Evolutionary conservation across 371 early-diverging fungal genomes (phyloP).

Genomic region (Apophysomyces sp.): DNA sequence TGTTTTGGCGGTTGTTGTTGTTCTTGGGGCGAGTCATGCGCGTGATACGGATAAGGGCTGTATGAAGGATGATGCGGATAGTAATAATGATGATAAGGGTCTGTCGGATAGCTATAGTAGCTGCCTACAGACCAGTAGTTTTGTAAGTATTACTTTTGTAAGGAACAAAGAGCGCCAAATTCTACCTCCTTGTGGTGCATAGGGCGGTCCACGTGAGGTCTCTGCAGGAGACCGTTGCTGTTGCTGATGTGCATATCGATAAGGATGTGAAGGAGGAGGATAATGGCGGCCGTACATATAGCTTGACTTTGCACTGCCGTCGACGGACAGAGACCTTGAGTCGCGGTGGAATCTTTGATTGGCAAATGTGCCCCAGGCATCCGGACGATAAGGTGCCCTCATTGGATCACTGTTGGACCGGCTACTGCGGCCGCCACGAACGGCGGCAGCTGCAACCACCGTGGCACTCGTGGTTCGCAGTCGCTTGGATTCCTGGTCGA

Average conservation of each 20-base stretch:
- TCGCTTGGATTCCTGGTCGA: slow-evolving; percentile 19
- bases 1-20: not conserved
- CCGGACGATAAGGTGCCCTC: slow-evolving; percentile 27
- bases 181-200: not conserved
- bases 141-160: not conserved
- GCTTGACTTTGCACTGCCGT: slow-evolving; percentile 4
- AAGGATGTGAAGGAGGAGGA: not conserved
- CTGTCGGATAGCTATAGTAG: not conserved
- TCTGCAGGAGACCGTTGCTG: slow-evolving; percentile 3
- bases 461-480: slow-evolving; percentile 6
- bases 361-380: slow-evolving; percentile 12
- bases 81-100: not conserved
- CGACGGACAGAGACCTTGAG: slow-evolving; percentile 22
- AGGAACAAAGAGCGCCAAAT: not conserved
- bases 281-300: not conserved
- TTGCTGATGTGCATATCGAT: slow-evolving; percentile 1
- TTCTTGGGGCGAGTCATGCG: slow-evolving; percentile 1
- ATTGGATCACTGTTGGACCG: slow-evolving; percentile 34
- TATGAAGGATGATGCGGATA: not conserved
- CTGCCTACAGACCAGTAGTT: not conserved
- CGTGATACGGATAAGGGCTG: not conserved
- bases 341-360: slow-evolving; percentile 16
- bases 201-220: not conserved
- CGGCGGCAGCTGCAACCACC: not conserved
- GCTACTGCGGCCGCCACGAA: slow-evolving; percentile 18